Percentiles rank a stretch among this genome's conserved stretches.
Evolutionary conservation across 225 moss, liverwort and hornwort genomes (phyloP).

Genomic region (Polytrichum formosum): DNA sequence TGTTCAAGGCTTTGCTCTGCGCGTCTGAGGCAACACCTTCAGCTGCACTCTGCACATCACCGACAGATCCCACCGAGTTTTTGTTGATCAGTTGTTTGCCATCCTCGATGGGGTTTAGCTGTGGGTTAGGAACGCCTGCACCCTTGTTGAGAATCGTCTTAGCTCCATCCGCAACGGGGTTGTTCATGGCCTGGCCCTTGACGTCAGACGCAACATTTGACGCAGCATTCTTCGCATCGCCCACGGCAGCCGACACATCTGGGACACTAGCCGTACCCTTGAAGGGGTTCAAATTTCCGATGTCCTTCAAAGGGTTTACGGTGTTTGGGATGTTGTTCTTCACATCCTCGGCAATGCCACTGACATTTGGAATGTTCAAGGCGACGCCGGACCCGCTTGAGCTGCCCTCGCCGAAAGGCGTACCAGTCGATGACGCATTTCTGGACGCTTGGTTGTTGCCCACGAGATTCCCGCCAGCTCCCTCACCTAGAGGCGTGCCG

Average conservation of each 20-base stretch:
- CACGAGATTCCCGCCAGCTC: background rate
- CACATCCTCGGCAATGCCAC: conserved; percentile 2
- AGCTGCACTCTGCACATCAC: too few species aligned
- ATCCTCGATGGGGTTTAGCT: background rate
- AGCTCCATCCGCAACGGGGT: background rate
- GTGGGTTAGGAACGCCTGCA: background rate
- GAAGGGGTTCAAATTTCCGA: conserved; percentile 11
- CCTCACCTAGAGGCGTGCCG: conserved; percentile 17
- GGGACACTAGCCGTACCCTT: background rate
- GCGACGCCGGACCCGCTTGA: background rate
- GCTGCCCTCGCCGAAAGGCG: conserved; percentile 11
- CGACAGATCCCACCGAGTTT: too few species aligned
- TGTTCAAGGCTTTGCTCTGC: too few species aligned
- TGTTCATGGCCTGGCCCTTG: conserved; percentile 21
- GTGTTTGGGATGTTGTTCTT: conserved; percentile 4
- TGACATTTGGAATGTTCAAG: conserved; percentile 7
- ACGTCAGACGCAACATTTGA: background rate
- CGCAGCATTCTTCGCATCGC: conserved; percentile 12
- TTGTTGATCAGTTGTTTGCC: too few species aligned
- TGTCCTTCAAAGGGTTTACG: conserved; percentile 16
- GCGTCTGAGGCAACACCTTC: too few species aligned
- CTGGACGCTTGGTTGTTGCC: background rate
- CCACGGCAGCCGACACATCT: conserved; percentile 5
- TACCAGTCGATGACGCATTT: conserved; percentile 2
- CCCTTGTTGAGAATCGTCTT: too few species aligned